Base-by-base conservation (phyloP, 2,329 filamentous ascomycete species). In the Hypoxylon sp. region DNA sequence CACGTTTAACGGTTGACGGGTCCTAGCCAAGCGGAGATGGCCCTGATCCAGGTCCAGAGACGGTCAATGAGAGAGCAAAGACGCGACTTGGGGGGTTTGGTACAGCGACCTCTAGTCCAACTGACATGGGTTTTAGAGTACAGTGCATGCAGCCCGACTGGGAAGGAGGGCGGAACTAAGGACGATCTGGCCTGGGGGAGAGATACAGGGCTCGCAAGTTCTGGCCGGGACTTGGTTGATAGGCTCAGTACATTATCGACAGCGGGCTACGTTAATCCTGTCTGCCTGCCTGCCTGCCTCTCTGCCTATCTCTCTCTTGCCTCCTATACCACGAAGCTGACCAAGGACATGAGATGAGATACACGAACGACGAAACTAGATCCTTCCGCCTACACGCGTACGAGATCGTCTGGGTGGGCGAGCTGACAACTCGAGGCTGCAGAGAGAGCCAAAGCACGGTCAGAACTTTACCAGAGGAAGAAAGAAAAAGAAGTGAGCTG, bases 111-210 rank as follows among this genome's bases (percentile, higher is more conserved):
- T 72, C 66, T 69, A 69, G 67, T 62, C 62, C 63, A 63, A 64
- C 61, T 66, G 53, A 69, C 67, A 69, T 66, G 66, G 60, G 61
- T 63, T 63, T 66, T 64, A 68, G 69, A 65, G 63, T 69, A 67
- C 68, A 70, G 63, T 66, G 64, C 67, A 71, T 70, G 67, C 67
- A 68, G 65, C 69, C 65, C 54, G 67, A 70, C 63, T 70, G 68
- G 69, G 68, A 70, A 71, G 68, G 69, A 71, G 69, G 60, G 66
- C 63, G 65, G 67, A 68, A 64, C 64, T 67, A 67, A 69, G 68
- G 67, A 67, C 68, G 69, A 70, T 71, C 69, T 67, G 64, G 63
- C 65, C 70, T 60, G 66, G 64, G 68, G 62, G 58, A 60, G 55
- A 63, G 67, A 64, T 62, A 65, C n/a, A 58, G 59, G 67, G 65